phyloP scores from a whole-genome alignment of 768 basidiomycete genomes.

The Serendipita indica region DNA sequence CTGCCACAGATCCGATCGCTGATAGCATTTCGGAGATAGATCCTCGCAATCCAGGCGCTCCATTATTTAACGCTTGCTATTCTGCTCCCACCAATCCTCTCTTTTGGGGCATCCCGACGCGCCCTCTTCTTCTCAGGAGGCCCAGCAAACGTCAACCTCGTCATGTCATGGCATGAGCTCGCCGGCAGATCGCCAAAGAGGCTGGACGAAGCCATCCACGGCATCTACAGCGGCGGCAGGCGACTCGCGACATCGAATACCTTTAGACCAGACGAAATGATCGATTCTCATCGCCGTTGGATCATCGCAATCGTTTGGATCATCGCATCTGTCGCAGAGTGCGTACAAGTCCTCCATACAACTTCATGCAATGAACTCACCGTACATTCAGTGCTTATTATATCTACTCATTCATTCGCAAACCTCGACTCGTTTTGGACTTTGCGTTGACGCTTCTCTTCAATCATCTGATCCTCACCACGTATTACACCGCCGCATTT shows the following conservation, averaged over 20 bases:
- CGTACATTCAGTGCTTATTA: conserved; percentile 46
- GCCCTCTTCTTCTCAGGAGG: conserved; percentile 22
- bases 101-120: conserved; percentile 40
- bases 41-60: conserved; percentile 80
- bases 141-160: conserved; percentile 33
- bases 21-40: conserved; percentile 44
- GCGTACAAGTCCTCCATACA: conserved; percentile 24
- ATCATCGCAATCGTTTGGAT: conserved; percentile 81
- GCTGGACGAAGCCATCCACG: conserved; percentile 33
- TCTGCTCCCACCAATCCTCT: conserved; percentile 65
- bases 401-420: conserved; percentile 73
- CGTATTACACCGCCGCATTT: conserved; percentile 70
- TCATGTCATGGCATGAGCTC: conserved; percentile 98
- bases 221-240: conserved; percentile 67
- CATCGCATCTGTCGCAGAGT: conserved; percentile 72
- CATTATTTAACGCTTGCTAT: conserved; percentile 85
- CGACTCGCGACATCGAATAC: conserved; percentile 5
- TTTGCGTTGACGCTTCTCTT: conserved; percentile 82
- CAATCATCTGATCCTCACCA: conserved; percentile 85
- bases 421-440: conserved; percentile 89
- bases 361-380: background rate
- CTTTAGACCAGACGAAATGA: conserved; percentile 43
- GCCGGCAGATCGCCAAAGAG: conserved; percentile 44
- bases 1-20: background rate
- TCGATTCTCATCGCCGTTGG: conserved; percentile 78